Conservation (phyloP, 163 green algal genomes). For the Smithsoniella earleae region DNA sequence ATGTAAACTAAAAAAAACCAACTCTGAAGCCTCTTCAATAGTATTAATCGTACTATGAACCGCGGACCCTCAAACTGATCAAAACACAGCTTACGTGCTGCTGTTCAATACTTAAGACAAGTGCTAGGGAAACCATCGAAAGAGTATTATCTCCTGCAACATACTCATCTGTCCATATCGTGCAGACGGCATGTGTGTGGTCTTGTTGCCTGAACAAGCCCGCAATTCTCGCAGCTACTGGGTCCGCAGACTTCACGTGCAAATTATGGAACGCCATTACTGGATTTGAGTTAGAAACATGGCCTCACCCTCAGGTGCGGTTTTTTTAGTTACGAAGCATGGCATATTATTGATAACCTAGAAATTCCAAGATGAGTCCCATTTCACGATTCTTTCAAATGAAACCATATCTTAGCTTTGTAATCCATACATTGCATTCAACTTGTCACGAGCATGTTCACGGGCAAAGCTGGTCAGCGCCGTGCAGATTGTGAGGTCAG, state of each 20-base stretch:
- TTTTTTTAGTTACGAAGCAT: too few relatives aligned
- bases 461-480: too few relatives aligned
- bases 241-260: slow-evolving; percentile 89
- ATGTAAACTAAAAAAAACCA: too few relatives aligned
- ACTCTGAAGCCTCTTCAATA: not conserved
- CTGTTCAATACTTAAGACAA: not conserved
- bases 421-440: too few relatives aligned
- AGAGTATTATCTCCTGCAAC: not conserved
- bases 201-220: slow-evolving; percentile 73
- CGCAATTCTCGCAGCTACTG: slow-evolving; percentile 80
- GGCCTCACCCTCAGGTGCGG: slow-evolving; percentile 45
- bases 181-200: slow-evolving; percentile 82
- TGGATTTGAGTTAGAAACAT: slow-evolving; percentile 70
- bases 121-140: not conserved
- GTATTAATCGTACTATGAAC: too few relatives aligned
- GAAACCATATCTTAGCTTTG: too few relatives aligned
- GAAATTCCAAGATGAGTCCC: too few relatives aligned
- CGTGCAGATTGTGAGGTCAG: slow-evolving; percentile 37
- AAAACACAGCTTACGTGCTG: not conserved
- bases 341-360: too few relatives aligned
- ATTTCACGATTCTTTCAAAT: too few relatives aligned
- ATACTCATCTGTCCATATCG: not conserved
- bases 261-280: slow-evolving; percentile 89
- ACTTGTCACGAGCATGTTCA: too few relatives aligned
- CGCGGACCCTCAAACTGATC: too few relatives aligned